These are phyloP conservation scores for Candida gigantensis DNA, from an alignment of 1,139 yeast genomes.

Conservation along the genomic window DNA sequence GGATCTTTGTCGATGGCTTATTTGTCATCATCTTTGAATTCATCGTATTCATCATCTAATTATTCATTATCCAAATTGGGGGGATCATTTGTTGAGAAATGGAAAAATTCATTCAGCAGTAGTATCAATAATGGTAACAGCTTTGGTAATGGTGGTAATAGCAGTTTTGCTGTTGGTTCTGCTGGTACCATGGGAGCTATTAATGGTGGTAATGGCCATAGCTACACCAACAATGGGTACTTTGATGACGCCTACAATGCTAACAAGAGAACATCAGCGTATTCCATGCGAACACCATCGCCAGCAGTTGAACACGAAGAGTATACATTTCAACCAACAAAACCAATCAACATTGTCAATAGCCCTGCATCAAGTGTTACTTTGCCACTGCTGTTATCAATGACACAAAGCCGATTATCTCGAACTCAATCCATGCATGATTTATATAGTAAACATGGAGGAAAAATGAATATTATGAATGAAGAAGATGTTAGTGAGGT, in stretches of 20 bases:
- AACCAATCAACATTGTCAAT: conserved; percentile 13
- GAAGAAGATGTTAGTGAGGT: conserved; percentile 9
- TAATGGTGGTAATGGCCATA: conserved; percentile 3
- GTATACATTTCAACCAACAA: conserved; percentile 31
- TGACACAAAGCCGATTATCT: conserved; percentile 27
- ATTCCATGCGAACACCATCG: conserved; percentile 46
- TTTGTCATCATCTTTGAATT: conserved; percentile 43
- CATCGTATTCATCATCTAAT: conserved; percentile 37
- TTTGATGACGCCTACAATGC: conserved; percentile 17
- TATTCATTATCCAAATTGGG: conserved; percentile 45
- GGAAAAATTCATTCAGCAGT: conserved; percentile 38
- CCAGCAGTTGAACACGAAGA: conserved; percentile 51
- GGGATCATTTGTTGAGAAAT: conserved; percentile 49
- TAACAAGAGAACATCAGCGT: conserved; percentile 31
- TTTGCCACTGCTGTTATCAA: conserved; percentile 9
- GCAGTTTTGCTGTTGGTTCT: no score
- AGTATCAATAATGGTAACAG: conserved; percentile 3
- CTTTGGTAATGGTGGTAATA: not conserved
- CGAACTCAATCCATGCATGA: conserved; percentile 45
- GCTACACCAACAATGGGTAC: conserved; percentile 13
- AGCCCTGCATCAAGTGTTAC: conserved; percentile 1
- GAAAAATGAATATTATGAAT: conserved; percentile 11
- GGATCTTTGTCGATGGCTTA: conserved; percentile 46
- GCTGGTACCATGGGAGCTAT: not conserved
- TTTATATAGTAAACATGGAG: conserved; percentile 21